Conservation (phyloP, 129 eudicot genomes). For the Lonicera japonica region DNA sequence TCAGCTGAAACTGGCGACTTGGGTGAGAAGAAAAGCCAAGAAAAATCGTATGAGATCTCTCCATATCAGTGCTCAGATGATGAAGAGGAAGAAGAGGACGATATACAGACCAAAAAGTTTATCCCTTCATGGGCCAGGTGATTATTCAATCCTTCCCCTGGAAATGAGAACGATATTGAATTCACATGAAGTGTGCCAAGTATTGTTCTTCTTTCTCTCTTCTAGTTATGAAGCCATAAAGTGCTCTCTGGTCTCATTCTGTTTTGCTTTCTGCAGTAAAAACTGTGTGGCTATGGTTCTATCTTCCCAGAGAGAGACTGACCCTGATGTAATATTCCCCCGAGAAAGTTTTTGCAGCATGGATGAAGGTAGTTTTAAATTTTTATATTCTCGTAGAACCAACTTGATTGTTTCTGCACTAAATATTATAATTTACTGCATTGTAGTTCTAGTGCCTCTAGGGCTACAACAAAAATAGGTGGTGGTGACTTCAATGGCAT, state of each 20-base stretch:
- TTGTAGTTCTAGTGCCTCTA: conserved; percentile 74
- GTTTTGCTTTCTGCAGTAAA: conserved; percentile 52
- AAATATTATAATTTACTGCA: conserved; percentile 12
- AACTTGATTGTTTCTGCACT: neutral
- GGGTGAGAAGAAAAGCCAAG: conserved; percentile 27
- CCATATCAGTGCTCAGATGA: conserved; percentile 86
- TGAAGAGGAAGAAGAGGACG: conserved; percentile 80
- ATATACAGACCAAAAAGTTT: conserved; percentile 49
- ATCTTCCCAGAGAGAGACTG: conserved; percentile 42
- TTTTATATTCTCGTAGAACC: neutral
- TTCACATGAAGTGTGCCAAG: neutral
- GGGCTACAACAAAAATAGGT: conserved; percentile 29
- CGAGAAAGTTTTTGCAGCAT: conserved; percentile 62
- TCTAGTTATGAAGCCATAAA: neutral
- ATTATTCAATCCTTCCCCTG: neutral
- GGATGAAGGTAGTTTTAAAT: conserved; percentile 62
- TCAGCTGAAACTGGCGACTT: conserved; percentile 27
- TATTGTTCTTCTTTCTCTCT: neutral
- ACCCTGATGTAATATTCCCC: conserved; percentile 61
- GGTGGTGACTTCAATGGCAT: neutral
- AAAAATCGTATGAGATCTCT: conserved; percentile 80
- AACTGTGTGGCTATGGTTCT: conserved; percentile 43
- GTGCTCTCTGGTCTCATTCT: neutral
- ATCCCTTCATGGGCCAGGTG: conserved; percentile 96
- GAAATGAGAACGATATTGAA: neutral